These are phyloP conservation scores for Tetradesmus lagerheimii DNA, from an alignment of 139 green algal genomes.

Conservation along the genomic window DNA sequence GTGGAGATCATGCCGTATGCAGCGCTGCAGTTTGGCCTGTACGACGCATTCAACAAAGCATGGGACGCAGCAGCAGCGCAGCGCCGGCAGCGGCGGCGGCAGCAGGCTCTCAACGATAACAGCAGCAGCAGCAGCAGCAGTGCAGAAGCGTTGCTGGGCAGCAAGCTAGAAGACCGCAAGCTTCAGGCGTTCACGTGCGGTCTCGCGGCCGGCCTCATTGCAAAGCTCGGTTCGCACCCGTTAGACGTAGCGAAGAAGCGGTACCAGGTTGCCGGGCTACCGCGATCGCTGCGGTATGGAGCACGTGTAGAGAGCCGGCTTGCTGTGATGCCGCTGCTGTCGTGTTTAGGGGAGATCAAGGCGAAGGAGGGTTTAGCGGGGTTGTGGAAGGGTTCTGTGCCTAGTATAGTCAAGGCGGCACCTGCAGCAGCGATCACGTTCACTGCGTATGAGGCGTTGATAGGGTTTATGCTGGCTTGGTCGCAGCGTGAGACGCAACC, in stretches of 20 bases:
- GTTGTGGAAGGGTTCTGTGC: slow-evolving; percentile 95
- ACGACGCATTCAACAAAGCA: slow-evolving; percentile 87
- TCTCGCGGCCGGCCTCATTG: slow-evolving; percentile 78
- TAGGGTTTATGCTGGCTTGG: slow-evolving; percentile 15
- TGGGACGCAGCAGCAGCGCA: slow-evolving; percentile 23
- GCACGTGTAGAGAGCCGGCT: slow-evolving; percentile 72
- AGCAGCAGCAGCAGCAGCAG: slow-evolving; percentile 28
- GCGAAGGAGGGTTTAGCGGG: slow-evolving; percentile 81
- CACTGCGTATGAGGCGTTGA: slow-evolving; percentile 70
- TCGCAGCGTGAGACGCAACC: not conserved
- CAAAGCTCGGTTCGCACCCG: slow-evolving; percentile 92
- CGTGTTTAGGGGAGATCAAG: slow-evolving; percentile 72
- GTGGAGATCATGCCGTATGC: slow-evolving; percentile 99
- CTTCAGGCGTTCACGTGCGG: slow-evolving; percentile 59
- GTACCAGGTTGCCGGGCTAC: slow-evolving; percentile 92
- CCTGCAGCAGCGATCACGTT: slow-evolving; percentile 95
- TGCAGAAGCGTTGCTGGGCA: not conserved
- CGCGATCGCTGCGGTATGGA: slow-evolving; percentile 78
- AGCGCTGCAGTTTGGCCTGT: slow-evolving; percentile 97
- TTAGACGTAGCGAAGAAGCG: slow-evolving; percentile 99
- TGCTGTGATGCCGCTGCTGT: slow-evolving; percentile 61
- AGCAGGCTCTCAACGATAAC: not conserved
- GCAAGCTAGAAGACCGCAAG: not conserved
- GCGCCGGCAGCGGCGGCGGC: not conserved
- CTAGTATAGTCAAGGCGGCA: slow-evolving; percentile 94